Evolutionary conservation across 169 alveolate species (phyloP), one percentile per base, ranked within the genome.

Genomic region (Plasmodium yoelii): DNA sequence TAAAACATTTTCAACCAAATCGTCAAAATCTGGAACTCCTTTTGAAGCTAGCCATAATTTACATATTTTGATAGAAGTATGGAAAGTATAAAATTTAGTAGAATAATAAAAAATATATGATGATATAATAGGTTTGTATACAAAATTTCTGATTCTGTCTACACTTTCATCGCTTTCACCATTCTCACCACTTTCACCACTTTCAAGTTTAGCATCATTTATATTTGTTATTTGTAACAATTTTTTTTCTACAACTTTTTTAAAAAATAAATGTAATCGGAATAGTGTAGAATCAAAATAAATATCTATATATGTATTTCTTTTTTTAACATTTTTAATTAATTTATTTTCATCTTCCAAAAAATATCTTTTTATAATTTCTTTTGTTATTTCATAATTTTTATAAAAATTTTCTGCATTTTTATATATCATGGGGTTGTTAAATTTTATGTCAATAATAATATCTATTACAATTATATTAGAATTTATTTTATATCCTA

Each of bases 11-110:
- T 75, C 88, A 12, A 75, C 67, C 10, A 75, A 75, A 0, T 75
- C 88, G 1, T 75, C 68, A 47, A 5, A 61, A 19, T 19, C 18
- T 1, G 12, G 39, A 6, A 75, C 26, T 0, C 88, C 88, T 15
- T 75, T 75, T 0, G 68, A 61, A 10, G 51, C 26, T n/a, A 18
- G 46, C 88, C 88, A 75, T 7, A 75, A 55, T 39, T 75, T 75
- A 15, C 88, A 75, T 55, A 75, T 75, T 53, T 75, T 75, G 4
- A 75, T 26, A 1, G 88, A 46, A 9, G 63, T 24, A 8, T 75
- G 73, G n/a, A 75, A 75, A 53, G 88, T 60, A 1, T 26, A 15
- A 64, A 75, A 75, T 75, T 75, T 75, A 8, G 63, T 75, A 8
- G 73, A 8, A 24, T 75, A 75, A 56, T 22, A 61, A 75, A 46